Conservation (phyloP, 768 basidiomycete genomes). For the Cubamyces lactineus region DNA sequence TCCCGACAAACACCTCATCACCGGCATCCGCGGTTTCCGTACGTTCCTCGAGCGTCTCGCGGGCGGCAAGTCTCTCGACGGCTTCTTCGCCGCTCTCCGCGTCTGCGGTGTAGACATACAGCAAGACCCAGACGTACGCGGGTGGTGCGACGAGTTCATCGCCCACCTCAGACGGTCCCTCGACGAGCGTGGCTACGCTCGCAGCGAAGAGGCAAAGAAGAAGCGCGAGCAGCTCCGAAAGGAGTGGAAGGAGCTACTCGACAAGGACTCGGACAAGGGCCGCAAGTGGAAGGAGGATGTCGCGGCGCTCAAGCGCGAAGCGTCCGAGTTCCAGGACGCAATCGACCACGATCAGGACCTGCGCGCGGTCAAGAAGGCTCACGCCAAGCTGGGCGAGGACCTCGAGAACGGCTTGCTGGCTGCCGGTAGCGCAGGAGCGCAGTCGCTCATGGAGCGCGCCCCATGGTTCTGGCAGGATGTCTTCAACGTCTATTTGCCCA, state of each 20-base stretch:
- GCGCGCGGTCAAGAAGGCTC: constrained; percentile 48
- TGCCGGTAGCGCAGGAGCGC: constrained; percentile 46
- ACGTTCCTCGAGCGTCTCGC: constrained; percentile 58
- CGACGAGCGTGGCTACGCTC: constrained; percentile 53
- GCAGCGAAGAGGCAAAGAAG: constrained; percentile 47
- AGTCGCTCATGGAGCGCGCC: constrained; percentile 60
- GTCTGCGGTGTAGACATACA: constrained; percentile 52
- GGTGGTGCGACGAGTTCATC: constrained; percentile 61
- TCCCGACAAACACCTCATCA: constrained; percentile 60
- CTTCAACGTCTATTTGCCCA: constrained; percentile 78
- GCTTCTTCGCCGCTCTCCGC: constrained; percentile 47
- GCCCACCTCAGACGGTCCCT: constrained; percentile 48
- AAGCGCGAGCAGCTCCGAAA: constrained; percentile 48
- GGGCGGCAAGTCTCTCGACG: constrained; percentile 51
- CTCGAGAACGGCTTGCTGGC: constrained; percentile 49
- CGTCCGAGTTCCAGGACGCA: constrained; percentile 47
- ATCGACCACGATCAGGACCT: constrained; percentile 55
- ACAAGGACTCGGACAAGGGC: constrained; percentile 45
- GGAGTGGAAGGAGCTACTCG: constrained; percentile 54
- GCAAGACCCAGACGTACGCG: constrained; percentile 54
- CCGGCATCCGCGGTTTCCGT: constrained; percentile 48
- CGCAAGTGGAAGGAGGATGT: constrained; percentile 58
- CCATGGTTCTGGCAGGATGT: constrained; percentile 84
- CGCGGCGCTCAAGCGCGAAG: constrained; percentile 48
- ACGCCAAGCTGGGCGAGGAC: constrained; percentile 50